Conservation (phyloP, 257 asterid genomes). For the Solanum appendiculatum region DNA sequence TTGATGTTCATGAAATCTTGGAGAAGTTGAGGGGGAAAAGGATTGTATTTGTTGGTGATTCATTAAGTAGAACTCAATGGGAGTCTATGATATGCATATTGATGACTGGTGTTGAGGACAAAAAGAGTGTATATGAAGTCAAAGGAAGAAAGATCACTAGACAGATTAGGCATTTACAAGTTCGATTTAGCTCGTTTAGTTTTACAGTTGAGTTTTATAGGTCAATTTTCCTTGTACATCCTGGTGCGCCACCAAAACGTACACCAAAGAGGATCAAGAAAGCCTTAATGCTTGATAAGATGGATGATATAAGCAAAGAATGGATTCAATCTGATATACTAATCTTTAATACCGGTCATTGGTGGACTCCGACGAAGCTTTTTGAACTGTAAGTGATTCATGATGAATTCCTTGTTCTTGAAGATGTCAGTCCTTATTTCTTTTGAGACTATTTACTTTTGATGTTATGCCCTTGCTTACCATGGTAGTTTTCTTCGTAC, state of each 20-base stretch:
- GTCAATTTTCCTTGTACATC: constrained; percentile 75
- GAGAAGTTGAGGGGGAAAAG: constrained; percentile 71
- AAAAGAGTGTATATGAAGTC: constrained; percentile 62
- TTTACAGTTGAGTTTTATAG: constrained; percentile 77
- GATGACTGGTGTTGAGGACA: constrained; percentile 72
- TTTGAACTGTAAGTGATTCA: constrained; percentile 59
- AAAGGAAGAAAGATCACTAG: constrained; percentile 72
- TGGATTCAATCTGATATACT: constrained; percentile 84
- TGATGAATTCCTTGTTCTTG: not conserved
- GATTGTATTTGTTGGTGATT: constrained; percentile 88
- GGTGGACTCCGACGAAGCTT: constrained; percentile 87
- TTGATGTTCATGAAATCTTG: constrained; percentile 45
- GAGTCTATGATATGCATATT: constrained; percentile 91
- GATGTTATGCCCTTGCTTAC: not conserved
- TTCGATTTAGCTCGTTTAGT: constrained; percentile 41
- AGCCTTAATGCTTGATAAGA: constrained; percentile 45
- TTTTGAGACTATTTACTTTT: not conserved
- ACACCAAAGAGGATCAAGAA: constrained; percentile 83
- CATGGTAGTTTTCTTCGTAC: not conserved
- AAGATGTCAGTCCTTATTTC: not conserved
- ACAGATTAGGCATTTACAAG: constrained; percentile 62
- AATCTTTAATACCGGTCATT: constrained; percentile 82
- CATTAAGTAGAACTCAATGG: constrained; percentile 90
- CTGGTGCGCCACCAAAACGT: constrained; percentile 49
- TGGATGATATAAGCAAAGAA: constrained; percentile 67